A percentile compares a stretch with the other conserved stretches of the same genome.
Conservation (phyloP, 1,139 yeast genomes). For the Ashbya aceris region DNA sequence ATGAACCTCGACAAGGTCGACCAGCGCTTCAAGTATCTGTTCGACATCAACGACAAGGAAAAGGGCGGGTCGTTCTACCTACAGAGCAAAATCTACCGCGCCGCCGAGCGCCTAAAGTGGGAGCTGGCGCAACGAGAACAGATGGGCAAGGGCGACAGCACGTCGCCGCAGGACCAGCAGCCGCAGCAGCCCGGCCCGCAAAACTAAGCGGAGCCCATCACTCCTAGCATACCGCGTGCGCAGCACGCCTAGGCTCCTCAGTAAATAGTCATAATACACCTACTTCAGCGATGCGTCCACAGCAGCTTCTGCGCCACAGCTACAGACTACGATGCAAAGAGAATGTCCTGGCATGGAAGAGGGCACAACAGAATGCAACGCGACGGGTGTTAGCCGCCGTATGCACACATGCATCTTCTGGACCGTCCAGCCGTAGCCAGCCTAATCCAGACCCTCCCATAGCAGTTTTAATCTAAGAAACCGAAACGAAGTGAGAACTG, state of each 20-base stretch:
- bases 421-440: conserved; percentile 21
- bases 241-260: too few relatives aligned
- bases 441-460: conserved; percentile 24
- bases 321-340: conserved; percentile 10
- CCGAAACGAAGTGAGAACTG: conserved; percentile 68
- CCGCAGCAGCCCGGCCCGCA: neutral
- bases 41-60: conserved; percentile 82
- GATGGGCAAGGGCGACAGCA: conserved; percentile 7
- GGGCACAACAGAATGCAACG: conserved; percentile 31
- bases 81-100: conserved; percentile 85
- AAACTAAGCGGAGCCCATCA: too few relatives aligned
- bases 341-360: conserved; percentile 29
- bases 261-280: too few relatives aligned
- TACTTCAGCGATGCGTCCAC: too few relatives aligned
- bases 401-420: conserved; percentile 28
- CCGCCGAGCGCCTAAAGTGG: conserved; percentile 54
- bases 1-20: conserved; percentile 53
- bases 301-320: too few relatives aligned
- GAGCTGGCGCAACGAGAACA: conserved; percentile 37
- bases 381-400: conserved; percentile 27
- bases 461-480: conserved; percentile 48
- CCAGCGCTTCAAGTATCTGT: conserved; percentile 71
- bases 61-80: conserved; percentile 90
- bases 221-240: too few relatives aligned
- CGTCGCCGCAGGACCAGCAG: conserved; percentile 6